Evolutionary conservation across 2,329 filamentous ascomycete species (phyloP), one percentile per base, ranked within the genome.

Genomic region (Chaetomiaceae sp.): DNA sequence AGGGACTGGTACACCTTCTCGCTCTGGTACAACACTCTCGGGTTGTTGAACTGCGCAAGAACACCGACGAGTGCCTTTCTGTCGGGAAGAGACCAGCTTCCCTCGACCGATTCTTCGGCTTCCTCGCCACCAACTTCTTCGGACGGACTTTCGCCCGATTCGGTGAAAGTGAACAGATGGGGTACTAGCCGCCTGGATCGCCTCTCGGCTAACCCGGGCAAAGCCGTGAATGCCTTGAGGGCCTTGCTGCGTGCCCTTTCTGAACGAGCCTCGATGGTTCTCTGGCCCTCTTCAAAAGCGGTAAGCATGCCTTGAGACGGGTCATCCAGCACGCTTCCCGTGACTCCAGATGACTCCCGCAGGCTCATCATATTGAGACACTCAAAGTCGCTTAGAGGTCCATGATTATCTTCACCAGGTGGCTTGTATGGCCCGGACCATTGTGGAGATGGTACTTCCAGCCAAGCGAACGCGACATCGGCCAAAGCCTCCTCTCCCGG

Each of bases 41-140:
- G 88, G 60, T 98, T 98, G 39, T 76, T 71, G 60, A 97, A 97
- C 52, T 89, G 81, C 0, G 86, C 78, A 60, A 98, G 89, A 6
- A 98, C 73, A 1, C 76, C 76, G 27, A 98, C 74, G 60, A 96
- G 81, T 1, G 83, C 78, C 62, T 95, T 91, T 53, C 91, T 84
- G 61, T 98, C 93, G 49, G 81, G 81, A 47, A 88, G 71, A 18
- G 78, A 78, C 86, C 88, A 93, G 46, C 73, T 66, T 19, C 54
- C 68, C 20, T 65, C 65, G 8, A 62, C 56, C 24, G 61, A 20
- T 51, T 50, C 18, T 68, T 65, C 49, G 70, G 67, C 14, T 0
- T 68, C n/a, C 0, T 68, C 66, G 4, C 63, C 65, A 1, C 61
- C 58, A 2, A 49, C 56, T 5, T 62, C 62, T 37, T 67, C 62